Evolutionary conservation across 805 yeast species (phyloP), one percentile per base, ranked within the genome.

Genomic region (Zygoascus flipseniorum): DNA sequence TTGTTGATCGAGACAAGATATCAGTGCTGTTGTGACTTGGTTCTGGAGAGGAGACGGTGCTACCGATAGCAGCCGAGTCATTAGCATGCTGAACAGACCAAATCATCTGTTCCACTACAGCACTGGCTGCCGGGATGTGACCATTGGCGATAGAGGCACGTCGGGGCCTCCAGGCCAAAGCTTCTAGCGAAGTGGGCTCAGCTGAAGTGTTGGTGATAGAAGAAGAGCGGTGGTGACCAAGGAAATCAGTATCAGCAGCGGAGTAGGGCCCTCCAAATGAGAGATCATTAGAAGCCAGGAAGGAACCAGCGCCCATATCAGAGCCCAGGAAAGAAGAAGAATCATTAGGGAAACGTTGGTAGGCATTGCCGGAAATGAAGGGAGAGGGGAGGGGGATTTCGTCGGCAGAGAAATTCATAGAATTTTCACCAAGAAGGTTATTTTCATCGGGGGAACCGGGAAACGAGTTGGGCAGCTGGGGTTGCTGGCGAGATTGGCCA

Each of bases 111-210:
- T 55, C 50, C 14, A 53, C 58, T 2, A 53, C 58, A n/a, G 58
- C 60, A 14, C 57, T 37, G 10, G 54, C 59, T 19, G 56, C 58
- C 14, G 62, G 59, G 37, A 60, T 58, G 35, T 60, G 62, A 20
- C 63, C 63, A 26, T 52, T 52, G 14, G 63, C 61, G 35, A 60
- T 60, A 9, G 61, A 54, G 16, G 60, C 62, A n/a, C 63, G 48
- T 32, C 63, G 51, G 5, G 59, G 62, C 16, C 60, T 45, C 57
- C 56, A 57, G 35, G 49, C 50, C 20, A 47, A 54, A 23, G 19
- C 35, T 37, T 54, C 54, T 11, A 53, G 31, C 8, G 32, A 18
- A 5, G 47, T 44, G 28, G 28, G 48, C 5, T 18, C 28, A 23
- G 14, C 14, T 44, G 35, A 5, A n/a, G 8, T 26, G 31, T 18